Evolutionary conservation across 345 rosid genomes (phyloP), one percentile per base, ranked within the genome.

Genomic region (Acer negundo): DNA sequence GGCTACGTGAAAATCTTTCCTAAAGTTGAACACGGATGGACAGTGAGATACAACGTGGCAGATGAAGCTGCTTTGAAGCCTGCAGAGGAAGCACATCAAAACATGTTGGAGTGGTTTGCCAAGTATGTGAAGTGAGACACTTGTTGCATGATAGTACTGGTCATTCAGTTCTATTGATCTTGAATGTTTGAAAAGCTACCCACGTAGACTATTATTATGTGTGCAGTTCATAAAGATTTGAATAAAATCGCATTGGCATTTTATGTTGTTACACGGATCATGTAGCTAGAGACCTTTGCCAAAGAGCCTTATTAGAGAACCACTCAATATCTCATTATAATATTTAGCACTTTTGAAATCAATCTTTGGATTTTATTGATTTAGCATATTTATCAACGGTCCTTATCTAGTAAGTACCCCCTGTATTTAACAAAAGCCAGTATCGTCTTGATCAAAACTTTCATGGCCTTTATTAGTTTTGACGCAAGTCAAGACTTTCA

Each of bases 1-100:
- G 71, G 84, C 44, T 79, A 77, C 38, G 95, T 90, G 80, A 94
- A 91, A 90, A 83, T 93, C 75, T 94, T 93, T 79, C 94, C 98
- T 1, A 81, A 87, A 71, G 91, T 88, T 42, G 70, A 76, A 2
- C 97, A 93, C 11, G 97, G 97, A 20, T 94, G 97, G 97, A 86
- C 91, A 1, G 78, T 93, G 24, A 84, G 98, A 80, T 94, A 88
- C 81, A 65, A 81, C 3, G 75, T 10, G 3, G 81, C 83, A 67
- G 90, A 94, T 76, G 85, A 82, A 68, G 69, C 67, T 22, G 93
- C 88, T 0, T 89, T 88, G 42, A 80, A 83, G 78, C 31, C 70
- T n/a, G 98, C 97, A 6, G 79, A 83, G 42, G 93, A 93, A 84
- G 97, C 97, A 47, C 97, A 93, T 85, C 78, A 77, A 42, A 70